A percentile compares a stretch with the other conserved stretches of the same genome.
These are phyloP conservation scores for Quercus mongolica DNA, from an alignment of 306 rosid species.

Conservation along the genomic window DNA sequence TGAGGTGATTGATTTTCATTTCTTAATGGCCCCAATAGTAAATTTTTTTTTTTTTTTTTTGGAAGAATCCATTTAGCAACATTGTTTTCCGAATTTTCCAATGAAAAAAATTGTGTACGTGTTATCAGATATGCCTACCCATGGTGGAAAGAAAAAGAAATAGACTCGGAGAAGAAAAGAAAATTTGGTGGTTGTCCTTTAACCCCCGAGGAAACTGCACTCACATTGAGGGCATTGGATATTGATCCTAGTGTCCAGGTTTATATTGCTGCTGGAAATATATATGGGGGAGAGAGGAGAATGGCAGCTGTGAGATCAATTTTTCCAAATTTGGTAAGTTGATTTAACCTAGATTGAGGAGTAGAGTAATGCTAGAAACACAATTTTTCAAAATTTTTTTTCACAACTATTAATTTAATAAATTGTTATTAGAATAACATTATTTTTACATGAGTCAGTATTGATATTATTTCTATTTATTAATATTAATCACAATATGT, in stretches of 20 bases:
- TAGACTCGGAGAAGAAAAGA: conserved; percentile 69
- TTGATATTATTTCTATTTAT: too few species aligned
- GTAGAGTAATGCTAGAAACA: too few species aligned
- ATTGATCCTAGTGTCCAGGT: conserved; percentile 66
- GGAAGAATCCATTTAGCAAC: neutral
- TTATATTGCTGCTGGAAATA: conserved; percentile 92
- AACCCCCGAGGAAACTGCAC: conserved; percentile 90
- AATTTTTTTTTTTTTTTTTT: neutral
- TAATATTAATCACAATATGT: too few species aligned
- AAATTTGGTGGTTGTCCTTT: conserved; percentile 83
- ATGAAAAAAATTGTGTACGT: neutral
- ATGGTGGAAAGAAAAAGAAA: conserved; percentile 91
- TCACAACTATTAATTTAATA: too few species aligned
- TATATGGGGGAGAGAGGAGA: conserved; percentile 73
- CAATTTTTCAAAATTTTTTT: too few species aligned
- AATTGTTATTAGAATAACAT: too few species aligned
- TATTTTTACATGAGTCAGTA: too few species aligned
- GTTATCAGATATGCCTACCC: conserved; percentile 67
- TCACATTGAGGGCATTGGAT: conserved; percentile 62
- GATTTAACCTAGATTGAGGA: neutral
- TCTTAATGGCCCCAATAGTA: neutral
- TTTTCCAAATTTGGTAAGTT: conserved; percentile 77
- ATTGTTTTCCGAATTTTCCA: conserved; percentile 3
- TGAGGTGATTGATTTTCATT: conserved; percentile 54
- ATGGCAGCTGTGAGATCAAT: conserved; percentile 52